A percentile compares a stretch with the other conserved stretches of the same genome.
These are phyloP conservation scores for Periconia sp. DNA, from an alignment of 2,329 filamentous ascomycete genomes.

Conservation along the genomic window DNA sequence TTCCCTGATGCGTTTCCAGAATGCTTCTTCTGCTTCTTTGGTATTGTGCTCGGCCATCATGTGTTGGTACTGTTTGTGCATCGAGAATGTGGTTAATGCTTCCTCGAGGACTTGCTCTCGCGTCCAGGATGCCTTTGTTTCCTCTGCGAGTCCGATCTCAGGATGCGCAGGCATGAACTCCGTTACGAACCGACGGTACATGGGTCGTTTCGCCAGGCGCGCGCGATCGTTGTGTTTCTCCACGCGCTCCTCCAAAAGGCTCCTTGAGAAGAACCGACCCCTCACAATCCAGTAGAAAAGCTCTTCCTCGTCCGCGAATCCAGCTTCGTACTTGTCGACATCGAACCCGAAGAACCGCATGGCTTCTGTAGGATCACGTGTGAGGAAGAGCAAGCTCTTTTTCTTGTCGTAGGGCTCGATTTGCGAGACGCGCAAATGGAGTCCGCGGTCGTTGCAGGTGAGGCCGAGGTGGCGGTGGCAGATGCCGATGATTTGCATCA, in stretches of 20 bases:
- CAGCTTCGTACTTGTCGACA: constrained; percentile 51
- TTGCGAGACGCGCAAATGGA: constrained; percentile 68
- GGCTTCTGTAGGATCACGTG: constrained; percentile 56
- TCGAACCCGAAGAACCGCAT: constrained; percentile 67
- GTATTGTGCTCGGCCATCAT: constrained; percentile 44
- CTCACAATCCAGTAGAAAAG: constrained; percentile 64
- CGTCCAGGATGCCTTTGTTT: constrained; percentile 13
- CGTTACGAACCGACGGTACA: constrained; percentile 63
- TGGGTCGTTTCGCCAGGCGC: constrained; percentile 56
- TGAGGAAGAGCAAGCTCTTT: constrained; percentile 62
- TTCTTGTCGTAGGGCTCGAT: constrained; percentile 64
- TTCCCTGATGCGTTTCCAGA: constrained; percentile 53
- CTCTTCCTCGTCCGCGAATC: constrained; percentile 58
- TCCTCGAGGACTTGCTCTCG: constrained; percentile 54
- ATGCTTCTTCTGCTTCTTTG: constrained; percentile 36
- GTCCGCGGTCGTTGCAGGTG: constrained; percentile 62
- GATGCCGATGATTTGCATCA: constrained; percentile 66
- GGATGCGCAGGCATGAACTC: constrained; percentile 62
- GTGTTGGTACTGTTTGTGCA: constrained; percentile 48
- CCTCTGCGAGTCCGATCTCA: constrained; percentile 32
- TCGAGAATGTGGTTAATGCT: constrained; percentile 57
- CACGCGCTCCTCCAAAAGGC: constrained; percentile 32
- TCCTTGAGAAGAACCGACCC: constrained; percentile 61
- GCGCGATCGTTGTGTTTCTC: constrained; percentile 58
- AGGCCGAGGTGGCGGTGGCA: constrained; percentile 67